phyloP scores from a whole-genome alignment of 139 green algal species.

The Volvox africanus region DNA sequence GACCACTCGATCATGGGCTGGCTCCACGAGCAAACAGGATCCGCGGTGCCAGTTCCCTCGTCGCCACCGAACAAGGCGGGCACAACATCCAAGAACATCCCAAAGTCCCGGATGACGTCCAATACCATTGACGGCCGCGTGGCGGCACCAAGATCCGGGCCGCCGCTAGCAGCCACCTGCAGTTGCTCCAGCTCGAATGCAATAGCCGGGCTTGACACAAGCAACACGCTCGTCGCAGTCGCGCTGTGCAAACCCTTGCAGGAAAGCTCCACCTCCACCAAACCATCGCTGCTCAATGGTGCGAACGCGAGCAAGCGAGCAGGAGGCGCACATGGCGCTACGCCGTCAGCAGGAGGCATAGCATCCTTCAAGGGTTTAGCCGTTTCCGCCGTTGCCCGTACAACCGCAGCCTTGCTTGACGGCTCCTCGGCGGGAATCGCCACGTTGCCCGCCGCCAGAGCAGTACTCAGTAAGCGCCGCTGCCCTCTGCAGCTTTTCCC shows the following conservation, averaged over 20 bases:
- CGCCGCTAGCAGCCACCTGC: neutral
- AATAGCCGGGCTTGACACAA: neutral
- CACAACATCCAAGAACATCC: constrained; percentile 33
- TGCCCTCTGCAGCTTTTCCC: neutral
- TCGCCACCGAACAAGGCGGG: neutral
- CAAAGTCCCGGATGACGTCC: constrained; percentile 23
- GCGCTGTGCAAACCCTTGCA: constrained; percentile 3
- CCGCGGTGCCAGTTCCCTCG: neutral
- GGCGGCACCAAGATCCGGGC: neutral
- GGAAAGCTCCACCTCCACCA: constrained; percentile 18
- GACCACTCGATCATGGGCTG: neutral
- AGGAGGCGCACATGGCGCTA: neutral
- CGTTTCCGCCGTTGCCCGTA: neutral
- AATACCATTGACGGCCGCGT: neutral
- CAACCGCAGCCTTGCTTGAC: neutral
- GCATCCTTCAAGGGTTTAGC: neutral
- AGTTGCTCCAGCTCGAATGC: constrained; percentile 15
- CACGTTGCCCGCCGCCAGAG: neutral
- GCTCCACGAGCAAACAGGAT: neutral
- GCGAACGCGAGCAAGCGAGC: neutral
- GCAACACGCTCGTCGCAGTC: neutral
- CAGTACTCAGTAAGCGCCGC: neutral
- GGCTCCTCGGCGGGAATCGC: neutral
- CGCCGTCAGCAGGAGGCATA: too few relatives aligned
- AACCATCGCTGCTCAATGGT: neutral